Evolutionary conservation across 2,329 filamentous ascomycete species (phyloP), one percentile per base, ranked within the genome.

Genomic region (Coniella vitis): DNA sequence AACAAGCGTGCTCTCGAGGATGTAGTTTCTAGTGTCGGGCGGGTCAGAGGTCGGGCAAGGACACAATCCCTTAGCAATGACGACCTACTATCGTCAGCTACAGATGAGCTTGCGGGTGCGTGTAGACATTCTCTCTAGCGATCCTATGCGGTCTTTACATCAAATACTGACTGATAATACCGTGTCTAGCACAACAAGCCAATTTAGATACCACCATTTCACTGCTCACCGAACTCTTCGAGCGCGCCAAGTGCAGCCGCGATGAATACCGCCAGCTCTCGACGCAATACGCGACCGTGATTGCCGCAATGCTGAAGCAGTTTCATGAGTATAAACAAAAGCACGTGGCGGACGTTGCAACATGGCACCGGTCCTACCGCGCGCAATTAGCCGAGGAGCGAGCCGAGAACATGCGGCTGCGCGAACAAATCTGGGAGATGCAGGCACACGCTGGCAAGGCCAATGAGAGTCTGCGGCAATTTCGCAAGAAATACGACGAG

Each of bases 381-480:
- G 66, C 73, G 21, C 81, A 84, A 65, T 74, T 85, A 34, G 79
- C 79, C 56, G 79, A 82, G 59, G 79, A 81, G 40, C 79, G 81
- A 4, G 76, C 76, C 55, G 81, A 84, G 66, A 84, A 84, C 58
- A 71, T 72, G 52, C 72, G 74, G 2, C 71, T 84, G 45, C 77
- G 81, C 45, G 78, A 82, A 57, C 79, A 84, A 63, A 81, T 84
- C 57, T 81, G 79, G 73, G 78, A 82, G 56, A 82, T 83, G 78
- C 78, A 83, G 59, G 71, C 73, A 36, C 75, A 79, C 56, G 81
- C 81, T 20, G 71, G 71, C 40, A 69, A 66, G 12, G 80, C 79
- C 19, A 83, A 83, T 59, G 75, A 76, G 50, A 63, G 69, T 52
- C 65, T 84, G 48, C 76, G 80, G 35, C 65, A 71, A 34, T 82